Evolutionary conservation across 2,329 filamentous ascomycete species (phyloP).

Genomic region (Claviceps sp.): DNA sequence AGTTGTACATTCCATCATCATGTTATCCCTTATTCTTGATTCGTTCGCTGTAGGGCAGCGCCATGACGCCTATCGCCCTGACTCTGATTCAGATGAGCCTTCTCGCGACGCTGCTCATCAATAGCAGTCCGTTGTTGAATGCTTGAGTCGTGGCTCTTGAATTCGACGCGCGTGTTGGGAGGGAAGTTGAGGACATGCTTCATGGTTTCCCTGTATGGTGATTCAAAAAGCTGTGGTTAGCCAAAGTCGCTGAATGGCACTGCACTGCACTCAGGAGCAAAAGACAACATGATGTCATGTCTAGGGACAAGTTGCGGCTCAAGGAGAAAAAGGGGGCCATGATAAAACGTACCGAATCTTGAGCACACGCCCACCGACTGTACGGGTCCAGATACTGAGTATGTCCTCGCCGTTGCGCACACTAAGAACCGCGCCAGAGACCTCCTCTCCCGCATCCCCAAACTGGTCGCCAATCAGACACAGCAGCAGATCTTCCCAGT

Average conservation of each 20-base stretch:
- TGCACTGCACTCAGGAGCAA: no score
- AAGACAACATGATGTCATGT: no score
- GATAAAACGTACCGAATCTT: constrained; percentile 68
- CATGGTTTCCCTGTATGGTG: constrained; percentile 63
- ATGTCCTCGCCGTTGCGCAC: constrained; percentile 94
- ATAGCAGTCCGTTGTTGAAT: constrained; percentile 85
- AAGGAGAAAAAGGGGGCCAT: not conserved
- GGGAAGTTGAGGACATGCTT: constrained; percentile 81
- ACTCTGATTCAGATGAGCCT: constrained; percentile 40
- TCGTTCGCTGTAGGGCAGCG: constrained; percentile 18
- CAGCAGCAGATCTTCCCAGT: constrained; percentile 89
- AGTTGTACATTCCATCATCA: not conserved
- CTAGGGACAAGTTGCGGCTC: no score
- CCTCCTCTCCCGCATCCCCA: constrained; percentile 79
- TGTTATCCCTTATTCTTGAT: constrained; percentile 14
- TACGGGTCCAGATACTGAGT: constrained; percentile 93
- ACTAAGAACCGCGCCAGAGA: constrained; percentile 89
- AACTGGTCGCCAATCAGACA: constrained; percentile 92
- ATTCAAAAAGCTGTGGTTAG: not conserved
- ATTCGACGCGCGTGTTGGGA: constrained; percentile 78
- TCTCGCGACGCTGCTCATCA: constrained; percentile 83
- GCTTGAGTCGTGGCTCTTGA: constrained; percentile 92
- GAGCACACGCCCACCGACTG: constrained; percentile 82
- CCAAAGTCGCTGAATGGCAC: no score
- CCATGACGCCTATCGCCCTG: constrained; percentile 24